phyloP scores from a whole-genome alignment of 1,139 yeast species.

The Suhomyces kunorum region DNA sequence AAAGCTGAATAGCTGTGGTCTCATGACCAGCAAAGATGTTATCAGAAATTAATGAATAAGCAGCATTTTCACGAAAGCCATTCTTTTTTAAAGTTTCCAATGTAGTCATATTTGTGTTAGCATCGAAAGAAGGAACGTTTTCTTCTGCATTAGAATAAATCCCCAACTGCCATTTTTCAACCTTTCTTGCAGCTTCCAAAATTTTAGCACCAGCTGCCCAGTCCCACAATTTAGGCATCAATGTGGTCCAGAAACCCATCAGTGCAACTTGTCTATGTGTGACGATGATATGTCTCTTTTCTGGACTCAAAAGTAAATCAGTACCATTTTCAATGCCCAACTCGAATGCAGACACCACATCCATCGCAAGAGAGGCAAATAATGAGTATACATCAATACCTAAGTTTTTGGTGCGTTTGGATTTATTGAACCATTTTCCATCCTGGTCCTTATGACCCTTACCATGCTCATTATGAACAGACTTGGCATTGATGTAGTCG shows the following conservation, averaged over 20 bases:
- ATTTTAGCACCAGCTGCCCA: constrained; percentile 49
- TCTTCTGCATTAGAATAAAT: constrained; percentile 43
- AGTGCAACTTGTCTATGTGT: constrained; percentile 58
- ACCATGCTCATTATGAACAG: constrained; percentile 37
- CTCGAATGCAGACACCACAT: constrained; percentile 63
- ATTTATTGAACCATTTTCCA: constrained; percentile 33
- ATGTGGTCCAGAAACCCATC: constrained; percentile 71
- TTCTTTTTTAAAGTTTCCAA: constrained; percentile 36
- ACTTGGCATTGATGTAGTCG: constrained; percentile 35
- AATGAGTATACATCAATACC: constrained; percentile 60
- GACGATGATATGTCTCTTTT: constrained; percentile 44
- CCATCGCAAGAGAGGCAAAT: constrained; percentile 74
- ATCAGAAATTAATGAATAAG: constrained; percentile 45
- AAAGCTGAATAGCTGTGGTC: constrained; percentile 68
- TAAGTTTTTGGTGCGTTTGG: constrained; percentile 23
- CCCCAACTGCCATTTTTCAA: constrained; percentile 53
- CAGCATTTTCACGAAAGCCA: constrained; percentile 35
- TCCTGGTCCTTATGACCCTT: constrained; percentile 27
- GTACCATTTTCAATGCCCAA: constrained; percentile 54
- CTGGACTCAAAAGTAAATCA: constrained; percentile 37
- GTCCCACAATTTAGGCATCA: constrained; percentile 56
- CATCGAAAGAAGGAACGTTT: constrained; percentile 25
- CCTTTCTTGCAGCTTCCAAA: constrained; percentile 37
- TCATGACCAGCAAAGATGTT: constrained; percentile 70
- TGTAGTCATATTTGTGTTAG: constrained; percentile 31